Conservation (phyloP, 805 yeast genomes). For the Cyberlindnera americana region DNA sequence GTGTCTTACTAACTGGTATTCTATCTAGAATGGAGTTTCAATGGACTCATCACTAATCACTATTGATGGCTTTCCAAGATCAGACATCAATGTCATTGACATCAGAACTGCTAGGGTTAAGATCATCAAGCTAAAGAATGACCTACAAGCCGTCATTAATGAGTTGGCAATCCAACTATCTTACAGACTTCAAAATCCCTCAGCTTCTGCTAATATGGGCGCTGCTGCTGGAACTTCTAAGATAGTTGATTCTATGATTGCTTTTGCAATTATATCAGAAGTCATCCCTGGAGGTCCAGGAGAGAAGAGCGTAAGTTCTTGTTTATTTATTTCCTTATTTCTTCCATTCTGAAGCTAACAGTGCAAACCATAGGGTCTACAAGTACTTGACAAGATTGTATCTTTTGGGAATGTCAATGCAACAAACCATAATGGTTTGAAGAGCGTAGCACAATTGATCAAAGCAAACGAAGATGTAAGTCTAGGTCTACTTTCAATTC, state of each 20-base stretch:
- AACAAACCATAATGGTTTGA: conserved; percentile 50
- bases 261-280: conserved; percentile 47
- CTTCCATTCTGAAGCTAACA: too few species aligned
- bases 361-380: conserved; percentile 41
- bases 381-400: conserved; percentile 41
- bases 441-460: conserved; percentile 42
- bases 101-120: conserved; percentile 59
- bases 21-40: conserved; percentile 43
- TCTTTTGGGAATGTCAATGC: conserved; percentile 51
- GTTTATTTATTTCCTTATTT: too few species aligned
- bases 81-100: conserved; percentile 75
- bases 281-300: conserved; percentile 47
- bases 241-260: conserved; percentile 25
- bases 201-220: background rate
- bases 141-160: conserved; percentile 47
- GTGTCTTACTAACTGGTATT: background rate
- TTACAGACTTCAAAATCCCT: conserved; percentile 34
- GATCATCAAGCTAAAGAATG: conserved; percentile 69
- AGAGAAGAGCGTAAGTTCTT: conserved; percentile 11
- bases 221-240: background rate
- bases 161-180: conserved; percentile 45
- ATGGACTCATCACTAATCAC: conserved; percentile 66
- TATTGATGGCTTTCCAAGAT: conserved; percentile 79
- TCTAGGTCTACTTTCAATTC: conserved; percentile 1
- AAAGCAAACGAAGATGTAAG: conserved; percentile 35